phyloP scores from a whole-genome alignment of 2,329 filamentous ascomycete genomes.

The Arthroderma sp. region DNA sequence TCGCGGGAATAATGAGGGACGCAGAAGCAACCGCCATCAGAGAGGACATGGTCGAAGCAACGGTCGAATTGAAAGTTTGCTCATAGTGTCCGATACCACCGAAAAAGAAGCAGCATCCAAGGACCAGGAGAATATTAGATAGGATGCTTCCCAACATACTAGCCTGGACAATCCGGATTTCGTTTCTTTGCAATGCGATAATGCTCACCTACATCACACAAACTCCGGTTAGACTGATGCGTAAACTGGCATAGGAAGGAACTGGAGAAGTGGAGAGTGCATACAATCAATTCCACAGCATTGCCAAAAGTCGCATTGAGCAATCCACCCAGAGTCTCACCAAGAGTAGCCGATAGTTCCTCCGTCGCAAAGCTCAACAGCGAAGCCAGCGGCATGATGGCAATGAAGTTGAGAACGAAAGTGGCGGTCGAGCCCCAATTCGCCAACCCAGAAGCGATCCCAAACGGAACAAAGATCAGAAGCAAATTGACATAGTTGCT shows the following conservation, averaged over 20 bases:
- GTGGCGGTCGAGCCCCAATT: conserved; percentile 44
- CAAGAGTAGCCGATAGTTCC: conserved; percentile 47
- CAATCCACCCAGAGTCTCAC: conserved; percentile 48
- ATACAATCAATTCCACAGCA: conserved; percentile 55
- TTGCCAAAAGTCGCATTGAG: conserved; percentile 56
- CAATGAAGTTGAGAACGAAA: conserved; percentile 51
- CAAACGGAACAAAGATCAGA: conserved; percentile 51
- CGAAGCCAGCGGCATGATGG: conserved; percentile 49
- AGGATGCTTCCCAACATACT: conserved; percentile 95
- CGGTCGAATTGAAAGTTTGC: conserved; percentile 44
- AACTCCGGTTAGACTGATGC: too few relatives aligned
- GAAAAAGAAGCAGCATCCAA: conserved; percentile 68
- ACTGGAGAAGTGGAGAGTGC: conserved; percentile 43
- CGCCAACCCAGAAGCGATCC: conserved; percentile 49
- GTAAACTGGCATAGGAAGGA: neutral
- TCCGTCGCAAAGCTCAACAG: conserved; percentile 52
- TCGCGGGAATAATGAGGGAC: conserved; percentile 65
- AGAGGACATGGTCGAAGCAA: conserved; percentile 45
- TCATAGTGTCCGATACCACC: conserved; percentile 59
- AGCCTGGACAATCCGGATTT: conserved; percentile 88
- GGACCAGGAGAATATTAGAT: conserved; percentile 80
- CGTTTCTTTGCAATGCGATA: conserved; percentile 67
- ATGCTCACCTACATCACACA: conserved; percentile 59
- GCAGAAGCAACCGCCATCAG: conserved; percentile 64
- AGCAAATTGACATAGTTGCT: conserved; percentile 46